A percentile compares a stretch with the other conserved stretches of the same genome.
Evolutionary conservation across 331 rosid species (phyloP).

Genomic region (Phaseolus coccineus): DNA sequence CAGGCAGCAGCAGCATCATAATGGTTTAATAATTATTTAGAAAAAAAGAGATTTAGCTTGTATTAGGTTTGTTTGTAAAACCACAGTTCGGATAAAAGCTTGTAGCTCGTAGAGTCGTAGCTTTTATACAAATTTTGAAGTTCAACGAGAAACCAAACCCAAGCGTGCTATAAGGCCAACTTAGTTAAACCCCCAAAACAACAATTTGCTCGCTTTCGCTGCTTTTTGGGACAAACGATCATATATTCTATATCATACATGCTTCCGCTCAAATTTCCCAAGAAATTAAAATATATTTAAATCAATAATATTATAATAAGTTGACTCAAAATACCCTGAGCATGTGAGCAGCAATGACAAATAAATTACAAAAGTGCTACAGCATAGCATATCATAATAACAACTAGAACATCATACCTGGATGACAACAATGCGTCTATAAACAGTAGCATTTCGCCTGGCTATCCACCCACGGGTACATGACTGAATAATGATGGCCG

Average conservation of each 20-base stretch:
- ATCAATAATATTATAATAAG: background rate
- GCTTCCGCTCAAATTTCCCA: too few relatives aligned
- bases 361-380: background rate
- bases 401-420: conserved; percentile 64
- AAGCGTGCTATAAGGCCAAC: too few relatives aligned
- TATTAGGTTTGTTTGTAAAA: background rate
- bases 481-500: conserved; percentile 71
- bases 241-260: too few relatives aligned
- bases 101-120: too few relatives aligned
- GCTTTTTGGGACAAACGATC: too few relatives aligned
- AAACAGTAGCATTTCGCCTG: conserved; percentile 58
- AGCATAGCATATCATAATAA: background rate
- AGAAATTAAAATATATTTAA: background rate
- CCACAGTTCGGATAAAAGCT: too few relatives aligned
- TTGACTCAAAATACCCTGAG: background rate
- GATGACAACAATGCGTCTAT: conserved; percentile 52
- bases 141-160: too few relatives aligned
- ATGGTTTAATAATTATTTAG: background rate
- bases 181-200: too few relatives aligned
- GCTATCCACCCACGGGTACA: conserved; percentile 74
- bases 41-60: background rate
- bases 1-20: conserved; percentile 1
- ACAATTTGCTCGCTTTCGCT: too few relatives aligned
- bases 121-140: too few relatives aligned
- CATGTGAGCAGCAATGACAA: background rate